A percentile compares a stretch with the other conserved stretches of the same genome.
Conservation (phyloP, 352 stramenopile genomes). For the Globisporangium radiosum region DNA sequence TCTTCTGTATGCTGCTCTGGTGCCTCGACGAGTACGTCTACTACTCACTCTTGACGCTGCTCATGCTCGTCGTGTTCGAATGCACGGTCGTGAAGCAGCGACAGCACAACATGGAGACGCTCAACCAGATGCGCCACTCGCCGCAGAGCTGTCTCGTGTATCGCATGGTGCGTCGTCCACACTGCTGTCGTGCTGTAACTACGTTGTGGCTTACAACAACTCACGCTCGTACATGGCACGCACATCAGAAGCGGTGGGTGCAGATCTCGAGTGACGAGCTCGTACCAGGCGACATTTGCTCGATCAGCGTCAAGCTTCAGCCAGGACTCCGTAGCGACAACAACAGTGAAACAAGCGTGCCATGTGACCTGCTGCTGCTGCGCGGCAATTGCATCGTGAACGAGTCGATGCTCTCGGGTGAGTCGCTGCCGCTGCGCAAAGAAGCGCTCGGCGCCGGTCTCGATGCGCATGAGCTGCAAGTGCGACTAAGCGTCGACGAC, state of each 20-base stretch:
- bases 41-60: constrained; percentile 94
- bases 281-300: constrained; percentile 82
- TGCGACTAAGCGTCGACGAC: constrained; percentile 21
- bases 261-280: constrained; percentile 58
- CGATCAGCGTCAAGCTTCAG: constrained; percentile 43
- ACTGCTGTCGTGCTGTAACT: neutral
- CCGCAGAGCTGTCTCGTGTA: constrained; percentile 76
- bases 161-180: constrained; percentile 17
- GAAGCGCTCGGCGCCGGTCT: constrained; percentile 31
- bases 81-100: constrained; percentile 89
- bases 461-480: constrained; percentile 11
- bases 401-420: constrained; percentile 95
- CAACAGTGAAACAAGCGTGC: constrained; percentile 30
- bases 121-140: constrained; percentile 78
- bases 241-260: constrained; percentile 41
- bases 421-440: constrained; percentile 93
- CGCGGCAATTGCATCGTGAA: constrained; percentile 91
- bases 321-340: constrained; percentile 2
- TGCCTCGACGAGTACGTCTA: constrained; percentile 97
- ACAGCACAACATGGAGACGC: constrained; percentile 80
- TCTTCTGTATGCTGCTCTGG: constrained; percentile 95
- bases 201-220: neutral
- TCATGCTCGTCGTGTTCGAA: constrained; percentile 94
- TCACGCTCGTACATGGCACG: neutral
- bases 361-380: constrained; percentile 90